A percentile compares a stretch with the other conserved stretches of the same genome.
Evolutionary conservation across 1,284 basidiomycete species (phyloP).

Genomic region (Cronartium quercuum): DNA sequence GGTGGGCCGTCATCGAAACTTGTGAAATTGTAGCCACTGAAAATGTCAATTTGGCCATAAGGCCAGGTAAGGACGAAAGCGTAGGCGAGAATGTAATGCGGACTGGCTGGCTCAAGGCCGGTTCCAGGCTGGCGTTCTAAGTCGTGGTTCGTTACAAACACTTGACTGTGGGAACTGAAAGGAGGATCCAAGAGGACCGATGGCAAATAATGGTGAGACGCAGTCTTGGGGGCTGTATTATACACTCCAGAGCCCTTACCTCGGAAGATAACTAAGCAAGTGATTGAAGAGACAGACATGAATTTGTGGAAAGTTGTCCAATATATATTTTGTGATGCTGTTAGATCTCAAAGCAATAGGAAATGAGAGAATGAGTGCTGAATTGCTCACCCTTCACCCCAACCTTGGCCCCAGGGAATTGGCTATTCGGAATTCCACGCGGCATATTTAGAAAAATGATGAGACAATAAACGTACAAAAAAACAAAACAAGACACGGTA

Average conservation of each 20-base stretch:
- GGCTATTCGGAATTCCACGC: background rate
- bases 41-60: constrained; percentile 24
- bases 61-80: constrained; percentile 24
- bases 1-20: constrained; percentile 23
- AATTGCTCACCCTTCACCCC: constrained; percentile 20
- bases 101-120: background rate
- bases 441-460: background rate
- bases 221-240: background rate
- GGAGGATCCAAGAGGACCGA: background rate
- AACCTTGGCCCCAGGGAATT: constrained; percentile 23
- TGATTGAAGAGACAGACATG: too few species aligned
- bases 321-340: too few species aligned
- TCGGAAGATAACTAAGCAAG: constrained; percentile 13
- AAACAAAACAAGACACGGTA: background rate
- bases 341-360: background rate
- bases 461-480: background rate
- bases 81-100: constrained; percentile 7
- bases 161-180: constrained; percentile 11
- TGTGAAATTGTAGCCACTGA: constrained; percentile 21
- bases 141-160: constrained; percentile 31
- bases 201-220: background rate
- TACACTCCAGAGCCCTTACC: background rate
- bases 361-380: background rate
- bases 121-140: constrained; percentile 9
- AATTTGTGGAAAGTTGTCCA: too few species aligned